Conservation (phyloP, 2,329 filamentous ascomycete species). For the Cladophialophora chaetospira region DNA sequence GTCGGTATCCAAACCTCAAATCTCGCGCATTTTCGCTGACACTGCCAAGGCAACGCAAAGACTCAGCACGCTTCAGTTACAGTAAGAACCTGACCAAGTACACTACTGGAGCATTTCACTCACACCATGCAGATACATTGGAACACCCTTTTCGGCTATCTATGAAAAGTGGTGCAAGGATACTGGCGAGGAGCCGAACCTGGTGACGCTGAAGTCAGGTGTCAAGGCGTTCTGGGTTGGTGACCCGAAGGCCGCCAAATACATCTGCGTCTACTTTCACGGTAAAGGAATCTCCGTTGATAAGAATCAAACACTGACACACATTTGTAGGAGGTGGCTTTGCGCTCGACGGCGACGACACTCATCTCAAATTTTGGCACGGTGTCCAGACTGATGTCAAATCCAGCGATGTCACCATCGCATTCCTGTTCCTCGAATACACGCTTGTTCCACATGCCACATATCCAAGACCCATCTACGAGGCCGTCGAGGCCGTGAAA, state of each 20-base stretch:
- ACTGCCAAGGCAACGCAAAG: conserved; percentile 14
- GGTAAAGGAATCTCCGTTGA: conserved; percentile 13
- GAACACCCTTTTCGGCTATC: conserved; percentile 23
- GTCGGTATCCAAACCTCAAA: conserved; percentile 2
- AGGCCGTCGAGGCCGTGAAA: conserved; percentile 45
- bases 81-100: conserved; percentile 13
- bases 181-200: conserved; percentile 17
- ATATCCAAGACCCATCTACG: conserved; percentile 48
- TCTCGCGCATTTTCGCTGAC: conserved; percentile 3
- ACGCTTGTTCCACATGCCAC: conserved; percentile 53
- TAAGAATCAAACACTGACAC: neutral
- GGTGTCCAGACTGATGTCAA: conserved; percentile 23
- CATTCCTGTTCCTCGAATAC: conserved; percentile 60
- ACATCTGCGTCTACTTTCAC: conserved; percentile 32
- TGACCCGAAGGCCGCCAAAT: conserved; percentile 28
- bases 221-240: conserved; percentile 33
- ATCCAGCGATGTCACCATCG: conserved; percentile 47
- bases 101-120: neutral
- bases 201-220: conserved; percentile 29
- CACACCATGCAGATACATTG: conserved; percentile 25
- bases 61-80: conserved; percentile 26
- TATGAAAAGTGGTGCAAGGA: conserved; percentile 28
- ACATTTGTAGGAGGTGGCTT: conserved; percentile 30
- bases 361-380: conserved; percentile 32
- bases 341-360: conserved; percentile 28